Conservation (phyloP, 495 filamentous ascomycete species). For the Haplographium delicatum region DNA sequence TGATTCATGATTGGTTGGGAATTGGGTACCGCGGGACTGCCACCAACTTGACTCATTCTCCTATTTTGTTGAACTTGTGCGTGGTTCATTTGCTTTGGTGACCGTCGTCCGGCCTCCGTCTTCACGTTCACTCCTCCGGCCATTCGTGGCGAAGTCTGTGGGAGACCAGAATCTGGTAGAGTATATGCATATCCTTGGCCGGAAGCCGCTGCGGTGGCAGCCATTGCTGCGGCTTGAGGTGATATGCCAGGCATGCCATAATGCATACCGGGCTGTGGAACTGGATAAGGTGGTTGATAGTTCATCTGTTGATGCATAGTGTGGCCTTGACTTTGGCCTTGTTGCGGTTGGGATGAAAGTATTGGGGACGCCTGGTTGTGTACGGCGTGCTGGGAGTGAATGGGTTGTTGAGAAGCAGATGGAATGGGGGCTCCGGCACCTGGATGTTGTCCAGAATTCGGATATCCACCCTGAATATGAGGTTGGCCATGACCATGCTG, state of each 20-base stretch:
- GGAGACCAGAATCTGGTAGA: conserved; percentile 47
- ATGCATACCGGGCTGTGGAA: conserved; percentile 52
- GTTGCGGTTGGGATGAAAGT: conserved; percentile 52
- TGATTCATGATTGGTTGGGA: conserved; percentile 57
- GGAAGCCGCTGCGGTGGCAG: conserved; percentile 62
- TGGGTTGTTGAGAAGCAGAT: conserved; percentile 51
- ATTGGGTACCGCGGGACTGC: conserved; percentile 56
- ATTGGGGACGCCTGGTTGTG: conserved; percentile 55
- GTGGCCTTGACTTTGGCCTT: conserved; percentile 48
- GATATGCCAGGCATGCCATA: conserved; percentile 52
- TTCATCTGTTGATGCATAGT: conserved; percentile 44
- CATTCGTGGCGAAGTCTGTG: conserved; percentile 58
- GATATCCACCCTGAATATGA: conserved; percentile 44
- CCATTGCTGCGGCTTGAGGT: conserved; percentile 64
- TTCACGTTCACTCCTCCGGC: conserved; percentile 44
- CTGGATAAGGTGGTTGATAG: conserved; percentile 53
- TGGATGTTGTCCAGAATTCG: conserved; percentile 39
- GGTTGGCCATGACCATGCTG: conserved; percentile 49
- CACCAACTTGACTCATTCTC: conserved; percentile 54
- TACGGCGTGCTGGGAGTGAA: conserved; percentile 49
- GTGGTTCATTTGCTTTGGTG: conserved; percentile 54
- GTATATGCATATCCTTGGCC: conserved; percentile 52
- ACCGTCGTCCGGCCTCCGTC: conserved; percentile 53
- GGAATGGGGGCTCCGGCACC: conserved; percentile 43
- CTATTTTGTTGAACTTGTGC: conserved; percentile 35